Percentiles rank a stretch among this genome's conserved stretches.
phyloP scores from a whole-genome alignment of 129 eudicot species.

The Heracleum sosnowskyi region DNA sequence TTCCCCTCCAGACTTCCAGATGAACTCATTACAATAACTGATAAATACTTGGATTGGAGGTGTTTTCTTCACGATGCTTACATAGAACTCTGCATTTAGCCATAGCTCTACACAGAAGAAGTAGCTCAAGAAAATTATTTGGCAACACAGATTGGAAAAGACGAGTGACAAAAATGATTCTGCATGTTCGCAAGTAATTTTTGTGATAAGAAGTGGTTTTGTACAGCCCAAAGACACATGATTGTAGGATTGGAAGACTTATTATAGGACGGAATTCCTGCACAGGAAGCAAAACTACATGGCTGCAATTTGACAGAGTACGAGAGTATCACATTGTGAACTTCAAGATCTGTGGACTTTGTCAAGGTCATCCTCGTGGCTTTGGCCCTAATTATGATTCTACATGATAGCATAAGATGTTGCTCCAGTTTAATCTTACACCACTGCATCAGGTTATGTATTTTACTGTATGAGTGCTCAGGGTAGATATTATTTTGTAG shows the following conservation, averaged over 20 bases:
- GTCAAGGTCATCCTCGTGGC: not conserved
- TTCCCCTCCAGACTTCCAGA: slow-evolving; percentile 37
- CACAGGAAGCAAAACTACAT: not conserved
- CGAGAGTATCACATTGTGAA: not conserved
- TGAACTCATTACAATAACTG: slow-evolving; percentile 28
- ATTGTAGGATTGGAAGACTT: not conserved
- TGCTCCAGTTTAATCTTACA: not conserved
- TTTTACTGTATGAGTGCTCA: not conserved
- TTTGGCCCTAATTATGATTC: not conserved
- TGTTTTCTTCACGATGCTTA: not conserved
- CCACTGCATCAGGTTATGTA: not conserved
- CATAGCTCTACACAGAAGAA: not conserved
- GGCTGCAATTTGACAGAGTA: not conserved
- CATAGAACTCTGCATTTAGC: too few relatives aligned
- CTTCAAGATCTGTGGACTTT: not conserved
- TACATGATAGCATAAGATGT: not conserved
- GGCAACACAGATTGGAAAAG: not conserved
- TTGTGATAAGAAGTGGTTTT: not conserved
- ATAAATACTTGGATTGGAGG: not conserved
- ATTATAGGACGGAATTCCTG: not conserved
- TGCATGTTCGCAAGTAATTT: not conserved
- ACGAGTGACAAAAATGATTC: not conserved
- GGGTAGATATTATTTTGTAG: not conserved
- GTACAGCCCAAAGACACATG: not conserved
- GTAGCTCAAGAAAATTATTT: not conserved